A percentile compares a stretch with the other conserved stretches of the same genome.
Conservation (phyloP, 495 filamentous ascomycete genomes). For the Penicillium odoratum region DNA sequence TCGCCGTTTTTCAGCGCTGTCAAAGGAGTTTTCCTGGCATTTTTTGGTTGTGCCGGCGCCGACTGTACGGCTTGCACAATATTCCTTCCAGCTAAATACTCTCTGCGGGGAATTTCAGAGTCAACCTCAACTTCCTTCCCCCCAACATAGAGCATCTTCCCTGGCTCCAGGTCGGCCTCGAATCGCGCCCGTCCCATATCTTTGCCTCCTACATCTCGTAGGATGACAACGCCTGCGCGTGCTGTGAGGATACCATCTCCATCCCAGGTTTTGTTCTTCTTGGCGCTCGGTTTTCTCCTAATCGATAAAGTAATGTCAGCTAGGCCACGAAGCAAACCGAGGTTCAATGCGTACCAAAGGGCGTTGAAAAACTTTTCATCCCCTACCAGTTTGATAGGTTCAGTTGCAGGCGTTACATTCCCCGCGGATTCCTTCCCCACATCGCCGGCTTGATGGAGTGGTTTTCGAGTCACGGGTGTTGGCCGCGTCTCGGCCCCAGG, state of each 20-base stretch:
- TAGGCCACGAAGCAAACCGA: background rate
- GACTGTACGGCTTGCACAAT: slow-evolving; percentile 40
- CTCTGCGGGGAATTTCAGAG: slow-evolving; percentile 58
- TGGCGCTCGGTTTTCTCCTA: slow-evolving; percentile 73
- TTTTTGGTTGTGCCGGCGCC: slow-evolving; percentile 14
- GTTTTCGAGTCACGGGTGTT: slow-evolving; percentile 20
- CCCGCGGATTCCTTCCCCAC: slow-evolving; percentile 13
- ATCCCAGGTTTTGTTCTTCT: slow-evolving; percentile 88
- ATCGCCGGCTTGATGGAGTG: slow-evolving; percentile 37
- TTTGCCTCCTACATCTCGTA: slow-evolving; percentile 66
- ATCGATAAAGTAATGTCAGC: background rate
- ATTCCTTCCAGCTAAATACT: slow-evolving; percentile 60
- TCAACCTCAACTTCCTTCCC: slow-evolving; percentile 79
- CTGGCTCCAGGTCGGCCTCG: slow-evolving; percentile 56
- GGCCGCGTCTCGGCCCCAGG: slow-evolving; percentile 10
- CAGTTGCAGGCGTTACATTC: slow-evolving; percentile 2
- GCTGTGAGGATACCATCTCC: slow-evolving; percentile 73
- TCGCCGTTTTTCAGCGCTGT: slow-evolving; percentile 19
- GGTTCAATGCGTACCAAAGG: slow-evolving; percentile 52
- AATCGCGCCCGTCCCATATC: slow-evolving; percentile 63
- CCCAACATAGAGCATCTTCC: slow-evolving; percentile 61
- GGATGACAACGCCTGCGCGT: slow-evolving; percentile 55
- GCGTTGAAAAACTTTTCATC: slow-evolving; percentile 63
- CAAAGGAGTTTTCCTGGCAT: slow-evolving; percentile 26
- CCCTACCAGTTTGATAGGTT: slow-evolving; percentile 22